These are phyloP conservation scores for Penicillium sp. DNA, from an alignment of 2,329 filamentous ascomycete species.

Conservation along the genomic window DNA sequence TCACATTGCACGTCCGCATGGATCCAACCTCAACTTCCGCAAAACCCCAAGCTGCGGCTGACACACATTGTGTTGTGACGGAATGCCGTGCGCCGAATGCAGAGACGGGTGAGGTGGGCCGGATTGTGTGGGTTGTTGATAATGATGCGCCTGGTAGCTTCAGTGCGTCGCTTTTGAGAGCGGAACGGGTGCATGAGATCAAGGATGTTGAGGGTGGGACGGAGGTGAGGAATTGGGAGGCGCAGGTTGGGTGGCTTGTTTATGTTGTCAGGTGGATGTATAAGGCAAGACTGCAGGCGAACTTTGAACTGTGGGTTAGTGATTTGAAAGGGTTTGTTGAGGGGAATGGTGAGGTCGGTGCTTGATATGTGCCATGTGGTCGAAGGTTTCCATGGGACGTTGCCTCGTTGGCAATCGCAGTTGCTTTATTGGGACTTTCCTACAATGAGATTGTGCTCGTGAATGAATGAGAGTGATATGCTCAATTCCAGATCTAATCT, in stretches of 20 bases:
- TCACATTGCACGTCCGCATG: slow-evolving; percentile 47
- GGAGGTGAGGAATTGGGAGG: slow-evolving; percentile 46
- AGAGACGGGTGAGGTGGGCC: slow-evolving; percentile 17
- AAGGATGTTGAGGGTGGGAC: slow-evolving; percentile 34
- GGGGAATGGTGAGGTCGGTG: neutral
- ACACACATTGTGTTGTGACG: slow-evolving; percentile 31
- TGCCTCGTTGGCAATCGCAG: no score
- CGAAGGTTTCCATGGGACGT: neutral
- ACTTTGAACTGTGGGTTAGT: slow-evolving; percentile 42
- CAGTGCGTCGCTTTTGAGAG: slow-evolving; percentile 37
- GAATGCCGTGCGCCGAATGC: slow-evolving; percentile 31
- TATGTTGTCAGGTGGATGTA: slow-evolving; percentile 45
- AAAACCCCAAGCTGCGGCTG: slow-evolving; percentile 25
- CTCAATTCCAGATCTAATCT: neutral
- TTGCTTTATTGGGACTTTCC: neutral
- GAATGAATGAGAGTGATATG: neutral
- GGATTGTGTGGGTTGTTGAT: slow-evolving; percentile 33
- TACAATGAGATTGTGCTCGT: neutral
- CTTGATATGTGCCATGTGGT: neutral
- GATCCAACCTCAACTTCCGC: slow-evolving; percentile 28
- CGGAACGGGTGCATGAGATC: slow-evolving; percentile 50
- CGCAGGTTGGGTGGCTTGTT: slow-evolving; percentile 42
- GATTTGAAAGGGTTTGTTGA: slow-evolving; percentile 45
- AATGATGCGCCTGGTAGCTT: slow-evolving; percentile 28
- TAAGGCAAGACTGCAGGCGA: slow-evolving; percentile 33